Evolutionary conservation across 345 rosid genomes (phyloP), one percentile per base, ranked within the genome.

Genomic region (Sisymbrium irio): DNA sequence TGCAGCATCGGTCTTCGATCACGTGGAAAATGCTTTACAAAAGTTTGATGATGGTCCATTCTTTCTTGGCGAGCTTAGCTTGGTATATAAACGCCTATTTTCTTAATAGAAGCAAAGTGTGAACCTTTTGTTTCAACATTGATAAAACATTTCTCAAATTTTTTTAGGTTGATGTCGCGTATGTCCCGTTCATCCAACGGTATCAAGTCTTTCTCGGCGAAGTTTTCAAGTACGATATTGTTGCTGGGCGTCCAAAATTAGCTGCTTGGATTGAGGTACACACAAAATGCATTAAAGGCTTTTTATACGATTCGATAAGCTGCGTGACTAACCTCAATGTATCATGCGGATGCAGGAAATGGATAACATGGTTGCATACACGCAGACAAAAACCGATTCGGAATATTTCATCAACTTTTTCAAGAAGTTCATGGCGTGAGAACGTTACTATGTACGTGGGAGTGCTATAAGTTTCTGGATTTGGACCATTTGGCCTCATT

Each of bases 41-140:
- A 91, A 87, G 58, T 88, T 80, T 56, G 87, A 84, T 39, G 97
- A 88, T 72, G 96, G 98, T 4, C 92, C 96, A 1, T 91, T 91
- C 88, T 85, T 94, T 75, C 96, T 91, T 27, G 97, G 97, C 35
- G 83, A 84, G 66, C 81, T 86, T 63, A 88, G 93, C 74, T 77
- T 84, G 90, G 97, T 91, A 81, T 65, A 83, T 60, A 39, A 20
- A 42, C 10, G 27, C 40, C 22, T 20, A 40, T 3, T 14, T 9
- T 58, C 56, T 19, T 8, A 20, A 46, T 35, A 42, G 2, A 28
- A 33, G 25, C 57, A n/a, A 57, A 44, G 14, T 45, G 33, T 45
- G 56, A 45, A 20, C 12, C 11, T 22, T 46, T 46, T 9, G 22
- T 11, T 28, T 40, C 8, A 19, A 13, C 17, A 17, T 54, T 27